phyloP scores from a whole-genome alignment of 1,284 basidiomycete species.

The Coniferiporia weirii region DNA sequence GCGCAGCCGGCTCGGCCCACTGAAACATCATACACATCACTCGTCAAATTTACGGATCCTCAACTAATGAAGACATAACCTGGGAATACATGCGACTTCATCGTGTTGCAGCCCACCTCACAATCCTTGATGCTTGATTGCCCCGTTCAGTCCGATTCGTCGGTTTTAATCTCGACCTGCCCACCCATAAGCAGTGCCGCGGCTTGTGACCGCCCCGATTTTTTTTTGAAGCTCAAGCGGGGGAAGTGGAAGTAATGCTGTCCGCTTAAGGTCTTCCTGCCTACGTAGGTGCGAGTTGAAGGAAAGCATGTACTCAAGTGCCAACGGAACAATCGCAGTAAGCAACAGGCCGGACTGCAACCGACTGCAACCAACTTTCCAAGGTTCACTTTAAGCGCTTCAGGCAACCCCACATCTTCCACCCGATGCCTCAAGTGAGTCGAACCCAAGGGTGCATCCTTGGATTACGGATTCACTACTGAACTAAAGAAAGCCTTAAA shows the following conservation, averaged over 20 bases:
- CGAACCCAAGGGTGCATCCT: background rate
- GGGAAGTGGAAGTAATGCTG: too few species aligned
- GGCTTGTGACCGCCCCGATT: too few species aligned
- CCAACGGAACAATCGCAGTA: background rate
- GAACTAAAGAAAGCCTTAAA: background rate
- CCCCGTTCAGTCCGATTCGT: background rate
- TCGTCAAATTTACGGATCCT: constrained; percentile 5
- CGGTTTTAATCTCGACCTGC: too few species aligned
- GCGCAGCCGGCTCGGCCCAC: background rate
- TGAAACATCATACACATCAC: background rate
- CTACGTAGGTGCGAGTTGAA: too few species aligned
- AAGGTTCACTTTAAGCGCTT: too few species aligned
- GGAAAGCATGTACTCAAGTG: too few species aligned
- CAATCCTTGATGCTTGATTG: background rate
- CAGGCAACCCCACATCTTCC: too few species aligned
- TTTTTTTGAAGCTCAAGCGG: too few species aligned
- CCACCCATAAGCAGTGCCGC: too few species aligned
- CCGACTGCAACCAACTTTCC: background rate
- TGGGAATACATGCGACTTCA: background rate
- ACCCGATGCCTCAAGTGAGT: too few species aligned
- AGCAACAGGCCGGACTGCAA: background rate
- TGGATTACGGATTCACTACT: background rate
- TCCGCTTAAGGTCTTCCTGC: too few species aligned
- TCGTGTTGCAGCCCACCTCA: background rate
- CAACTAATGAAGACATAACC: constrained; percentile 10